These are phyloP conservation scores for Trichomonascus vanleenenianus DNA, from an alignment of 805 yeast genomes.

Conservation along the genomic window DNA sequence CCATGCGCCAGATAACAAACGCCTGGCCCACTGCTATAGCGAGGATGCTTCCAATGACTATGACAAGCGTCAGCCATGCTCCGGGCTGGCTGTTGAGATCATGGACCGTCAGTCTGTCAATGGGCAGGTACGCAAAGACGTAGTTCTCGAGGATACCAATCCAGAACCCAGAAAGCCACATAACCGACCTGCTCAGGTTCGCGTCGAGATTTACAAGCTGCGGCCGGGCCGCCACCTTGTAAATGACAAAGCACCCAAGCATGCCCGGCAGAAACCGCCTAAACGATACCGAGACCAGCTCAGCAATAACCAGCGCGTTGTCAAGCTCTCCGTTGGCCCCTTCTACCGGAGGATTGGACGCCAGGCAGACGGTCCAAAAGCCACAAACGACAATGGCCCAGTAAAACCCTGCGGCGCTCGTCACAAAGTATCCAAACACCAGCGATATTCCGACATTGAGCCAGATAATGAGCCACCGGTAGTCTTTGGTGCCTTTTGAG, in stretches of 20 bases:
- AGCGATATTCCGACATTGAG: constrained; percentile 55
- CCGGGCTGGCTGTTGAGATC: constrained; percentile 77
- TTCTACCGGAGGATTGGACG: constrained; percentile 66
- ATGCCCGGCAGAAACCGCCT: constrained; percentile 69
- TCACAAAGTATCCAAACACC: constrained; percentile 35
- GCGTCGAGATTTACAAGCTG: constrained; percentile 22
- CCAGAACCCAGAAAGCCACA: constrained; percentile 83
- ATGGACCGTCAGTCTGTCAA: constrained; percentile 67
- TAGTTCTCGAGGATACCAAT: constrained; percentile 76
- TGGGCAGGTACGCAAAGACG: constrained; percentile 82
- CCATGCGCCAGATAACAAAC: constrained; percentile 65
- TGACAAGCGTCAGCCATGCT: constrained; percentile 53
- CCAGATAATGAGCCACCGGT: constrained; percentile 47
- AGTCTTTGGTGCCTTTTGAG: constrained; percentile 57
- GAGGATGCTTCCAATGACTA: constrained; percentile 41
- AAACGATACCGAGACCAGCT: constrained; percentile 60
- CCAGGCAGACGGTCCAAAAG: constrained; percentile 73
- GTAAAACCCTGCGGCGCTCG: constrained; percentile 47
- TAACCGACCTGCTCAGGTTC: constrained; percentile 31
- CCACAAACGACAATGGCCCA: constrained; percentile 60
- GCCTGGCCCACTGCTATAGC: constrained; percentile 66
- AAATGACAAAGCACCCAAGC: constrained; percentile 62
- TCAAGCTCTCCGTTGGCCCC: constrained; percentile 38
- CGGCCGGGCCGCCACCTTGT: constrained; percentile 32
- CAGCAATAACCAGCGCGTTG: constrained; percentile 36